These are phyloP conservation scores for Artemisia annua DNA, from an alignment of 129 eudicot species.

Conservation along the genomic window DNA sequence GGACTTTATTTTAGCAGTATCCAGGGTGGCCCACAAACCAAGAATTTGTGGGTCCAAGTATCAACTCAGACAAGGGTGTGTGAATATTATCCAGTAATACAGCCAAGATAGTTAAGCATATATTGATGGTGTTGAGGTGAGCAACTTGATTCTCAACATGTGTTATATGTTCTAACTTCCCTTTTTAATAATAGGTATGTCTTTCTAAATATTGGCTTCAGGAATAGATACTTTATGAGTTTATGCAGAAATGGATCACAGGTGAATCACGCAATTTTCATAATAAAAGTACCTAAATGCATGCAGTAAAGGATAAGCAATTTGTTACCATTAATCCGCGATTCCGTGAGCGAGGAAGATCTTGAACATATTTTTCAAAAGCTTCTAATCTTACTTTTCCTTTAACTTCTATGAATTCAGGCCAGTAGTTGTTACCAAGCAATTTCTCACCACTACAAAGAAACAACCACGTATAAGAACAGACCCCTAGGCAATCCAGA, in stretches of 20 bases:
- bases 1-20: neutral
- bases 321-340: constrained; percentile 77
- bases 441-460: constrained; percentile 81
- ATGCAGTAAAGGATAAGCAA: constrained; percentile 15
- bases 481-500: constrained; percentile 1
- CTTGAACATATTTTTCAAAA: constrained; percentile 76
- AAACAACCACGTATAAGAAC: constrained; percentile 38
- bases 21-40: too few species aligned
- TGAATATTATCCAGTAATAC: too few species aligned
- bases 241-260: neutral
- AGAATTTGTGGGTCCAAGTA: too few species aligned
- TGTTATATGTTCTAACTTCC: too few species aligned
- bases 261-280: constrained; percentile 10
- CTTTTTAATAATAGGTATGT: too few species aligned
- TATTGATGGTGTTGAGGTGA: too few species aligned
- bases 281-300: neutral
- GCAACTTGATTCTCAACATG: too few species aligned
- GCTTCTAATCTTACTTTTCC: constrained; percentile 82
- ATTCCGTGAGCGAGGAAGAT: constrained; percentile 81
- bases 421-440: constrained; percentile 60
- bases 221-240: too few species aligned
- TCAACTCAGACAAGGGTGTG: too few species aligned
- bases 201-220: too few species aligned
- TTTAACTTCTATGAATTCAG: constrained; percentile 64
- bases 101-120: too few species aligned